Evolutionary conservation across 2,329 filamentous ascomycete genomes (phyloP), one percentile per base, ranked within the genome.

Genomic region (Xylaria sp.): DNA sequence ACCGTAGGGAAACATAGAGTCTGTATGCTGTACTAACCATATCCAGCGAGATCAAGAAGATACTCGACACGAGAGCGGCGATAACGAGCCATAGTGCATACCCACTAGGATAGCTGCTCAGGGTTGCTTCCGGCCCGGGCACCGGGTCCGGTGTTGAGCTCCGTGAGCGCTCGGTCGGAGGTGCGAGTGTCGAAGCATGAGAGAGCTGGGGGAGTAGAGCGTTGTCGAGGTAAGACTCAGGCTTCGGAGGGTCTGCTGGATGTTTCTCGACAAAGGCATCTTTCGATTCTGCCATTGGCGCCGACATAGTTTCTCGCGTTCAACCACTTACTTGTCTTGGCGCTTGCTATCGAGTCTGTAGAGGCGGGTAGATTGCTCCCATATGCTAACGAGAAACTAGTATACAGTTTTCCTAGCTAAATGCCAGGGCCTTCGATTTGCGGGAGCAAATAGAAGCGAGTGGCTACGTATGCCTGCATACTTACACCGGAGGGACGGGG

Each of bases 11-110:
- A 20, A 23, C 18, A 12, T 1, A 20, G 39, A 2, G n/a, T 37
- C 18, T 46, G 18, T 13, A 6, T 7, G 41, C 20, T 23, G 20
- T 28, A 75, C 78, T 50, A 72, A 83, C 81, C 80, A 83, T 82
- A 52, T 86, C 84, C 12, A 87, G 80, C 58, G 84, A 81, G 58
- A 85, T 78, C n/a, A 87, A 78, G 73, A 87, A 87, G 58, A 87
- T 80, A 66, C 80, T 81, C 48, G 87, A 75, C 8, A 83, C 78
- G 8, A 87, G 76, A 23, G 85, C 84, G 31, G 84, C 66, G 20
- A 87, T 79, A 62, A 87, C 84, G 71, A 84, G 80, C 60, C 77
- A 69, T 66, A 85, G 77, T 66, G 79, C 78, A 65, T 78, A 65
- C 10, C 82, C 83, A 7, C 76, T 71, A 1, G 82, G 83, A 64